Base-by-base conservation (phyloP, 306 rosid species). In the Delonix regia region DNA sequence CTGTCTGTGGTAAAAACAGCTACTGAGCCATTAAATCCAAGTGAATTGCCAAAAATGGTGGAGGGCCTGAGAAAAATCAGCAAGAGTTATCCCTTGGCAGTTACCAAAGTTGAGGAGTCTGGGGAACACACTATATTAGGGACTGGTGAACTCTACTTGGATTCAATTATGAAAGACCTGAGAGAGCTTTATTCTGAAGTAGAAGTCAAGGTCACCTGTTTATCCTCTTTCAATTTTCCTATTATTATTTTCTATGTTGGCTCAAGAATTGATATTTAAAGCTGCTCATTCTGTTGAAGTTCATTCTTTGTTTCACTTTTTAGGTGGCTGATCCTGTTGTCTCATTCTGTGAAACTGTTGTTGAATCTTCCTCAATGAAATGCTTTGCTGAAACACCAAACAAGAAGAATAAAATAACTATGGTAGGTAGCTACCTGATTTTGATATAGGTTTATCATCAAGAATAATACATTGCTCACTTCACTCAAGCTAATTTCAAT, bases 321-420 rank as follows among this genome's bases (percentile, higher is more conserved):
- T 69, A 93, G 99, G 99, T 95, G 36, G 99, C 99, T 9, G 99
- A 95, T 84, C 99, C 99, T 55, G 97, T 95, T 38, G 98, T 93
- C 82, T 95, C 98, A 49, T 95, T 95, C 81, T 95, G 99, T 84
- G 98, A 95, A 87, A 95, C 99, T 25, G 98, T 95, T 12, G 96
- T 95, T 56, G 99, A 93, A 82, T 93, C 99, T 62, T 95, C 99
- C n/a, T 95, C 99, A 22, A 95, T 95, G 98, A 95, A 93, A 77
- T 95, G 99, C 83, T 95, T 95, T 87, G 99, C 99, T 63, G 98
- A 95, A 86, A 93, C 98, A 48, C 97, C 97, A 57, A 93, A 95
- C 90, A 95, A 93, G 84, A 95, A 95, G 97, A 95, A 95, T 73
- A 95, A 95, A 89, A 95, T 93, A 83, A 95, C 99, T 69, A 93